Conservation (phyloP, 139 green algal species). For the Pleodorina starrii region DNA sequence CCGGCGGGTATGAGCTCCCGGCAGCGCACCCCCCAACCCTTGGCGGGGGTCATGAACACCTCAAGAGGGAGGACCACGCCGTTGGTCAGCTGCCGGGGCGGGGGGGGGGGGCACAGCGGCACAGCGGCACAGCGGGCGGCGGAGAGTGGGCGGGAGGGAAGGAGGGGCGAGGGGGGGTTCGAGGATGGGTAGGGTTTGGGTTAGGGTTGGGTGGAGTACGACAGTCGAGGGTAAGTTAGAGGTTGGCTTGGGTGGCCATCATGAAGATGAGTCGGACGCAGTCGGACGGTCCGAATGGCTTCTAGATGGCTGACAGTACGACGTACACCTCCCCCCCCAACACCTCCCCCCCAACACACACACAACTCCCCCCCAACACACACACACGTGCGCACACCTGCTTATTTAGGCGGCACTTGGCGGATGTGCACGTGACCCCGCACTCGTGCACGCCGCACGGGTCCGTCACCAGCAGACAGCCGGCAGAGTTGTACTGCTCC, state of each 20-base stretch:
- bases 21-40: conserved; percentile 81
- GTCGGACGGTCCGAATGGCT: too few species aligned
- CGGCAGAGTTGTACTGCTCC: conserved; percentile 50
- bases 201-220: too few species aligned
- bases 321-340: background rate
- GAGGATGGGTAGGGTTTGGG: background rate
- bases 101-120: background rate
- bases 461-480: conserved; percentile 55
- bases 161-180: background rate
- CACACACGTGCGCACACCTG: background rate
- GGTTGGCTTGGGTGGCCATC: too few species aligned
- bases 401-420: conserved; percentile 54
- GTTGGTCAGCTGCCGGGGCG: background rate
- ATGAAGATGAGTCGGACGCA: too few species aligned
- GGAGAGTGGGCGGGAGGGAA: background rate
- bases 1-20: conserved; percentile 59
- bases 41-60: conserved; percentile 74
- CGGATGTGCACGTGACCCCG: background rate
- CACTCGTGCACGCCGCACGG: conserved; percentile 64
- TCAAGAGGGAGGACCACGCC: conserved; percentile 76
- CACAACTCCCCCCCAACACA: background rate
- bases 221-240: too few species aligned
- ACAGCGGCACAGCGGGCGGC: background rate
- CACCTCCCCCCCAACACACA: background rate
- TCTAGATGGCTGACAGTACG: too few species aligned